Evolutionary conservation across 805 yeast genomes (phyloP).

Genomic region (Schwanniomyces pseudopolymorphus): DNA sequence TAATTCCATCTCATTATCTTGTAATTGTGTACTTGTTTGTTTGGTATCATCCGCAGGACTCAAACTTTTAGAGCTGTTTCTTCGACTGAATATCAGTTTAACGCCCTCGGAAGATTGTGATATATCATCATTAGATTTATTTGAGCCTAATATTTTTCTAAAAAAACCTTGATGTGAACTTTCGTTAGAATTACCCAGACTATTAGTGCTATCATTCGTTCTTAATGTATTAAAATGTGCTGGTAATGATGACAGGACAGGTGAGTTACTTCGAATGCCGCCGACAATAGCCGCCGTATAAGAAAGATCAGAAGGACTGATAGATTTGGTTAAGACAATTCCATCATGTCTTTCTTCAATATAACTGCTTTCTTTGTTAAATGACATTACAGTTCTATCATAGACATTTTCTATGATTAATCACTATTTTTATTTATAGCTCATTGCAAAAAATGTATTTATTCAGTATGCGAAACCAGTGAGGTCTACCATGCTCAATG

Average conservation of each 20-base stretch:
- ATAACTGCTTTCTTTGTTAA: conserved; percentile 1
- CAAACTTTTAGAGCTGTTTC: conserved; percentile 1
- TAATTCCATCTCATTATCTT: conserved; percentile 9
- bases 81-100: conserved; percentile 4
- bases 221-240: conserved; percentile 20
- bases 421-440: background rate
- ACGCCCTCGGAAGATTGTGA: background rate
- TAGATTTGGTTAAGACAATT: background rate
- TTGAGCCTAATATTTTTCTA: conserved; percentile 11
- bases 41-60: background rate
- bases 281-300: background rate
- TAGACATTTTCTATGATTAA: background rate
- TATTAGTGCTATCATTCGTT: conserved; percentile 14
- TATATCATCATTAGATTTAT: conserved; percentile 11
- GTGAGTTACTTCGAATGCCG: conserved; percentile 11
- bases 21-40: background rate
- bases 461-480: background rate
- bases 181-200: background rate
- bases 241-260: conserved; percentile 24
- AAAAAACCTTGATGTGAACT: conserved; percentile 6
- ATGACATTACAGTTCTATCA: background rate
- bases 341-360: background rate
- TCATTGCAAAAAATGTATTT: background rate
- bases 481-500: too few species aligned
- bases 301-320: conserved; percentile 8